phyloP scores from a whole-genome alignment of 768 basidiomycete genomes.

The Suillus hirtellus region DNA sequence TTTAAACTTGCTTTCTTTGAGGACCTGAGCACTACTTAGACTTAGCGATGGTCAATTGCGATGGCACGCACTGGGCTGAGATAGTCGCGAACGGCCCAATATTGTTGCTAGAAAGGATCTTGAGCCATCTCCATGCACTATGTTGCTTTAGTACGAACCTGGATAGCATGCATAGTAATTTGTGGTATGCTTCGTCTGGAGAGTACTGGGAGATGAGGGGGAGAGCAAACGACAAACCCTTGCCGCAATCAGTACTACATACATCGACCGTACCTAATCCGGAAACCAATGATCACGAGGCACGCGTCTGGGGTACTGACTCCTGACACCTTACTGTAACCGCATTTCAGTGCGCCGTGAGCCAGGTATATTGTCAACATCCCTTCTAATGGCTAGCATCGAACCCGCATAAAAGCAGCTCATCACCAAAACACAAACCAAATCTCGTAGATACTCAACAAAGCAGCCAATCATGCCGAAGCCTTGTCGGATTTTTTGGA shows the following conservation, averaged over 20 bases:
- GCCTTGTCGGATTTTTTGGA: constrained; percentile 22
- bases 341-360: neutral
- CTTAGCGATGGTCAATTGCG: constrained; percentile 17
- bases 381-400: neutral
- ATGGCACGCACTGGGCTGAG: constrained; percentile 73
- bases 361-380: constrained; percentile 6
- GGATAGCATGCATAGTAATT: constrained; percentile 48
- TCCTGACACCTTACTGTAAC: neutral
- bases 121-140: constrained; percentile 11
- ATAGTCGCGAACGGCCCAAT: constrained; percentile 93
- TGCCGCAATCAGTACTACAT: constrained; percentile 26
- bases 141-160: constrained; percentile 29
- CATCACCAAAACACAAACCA: neutral
- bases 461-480: constrained; percentile 5
- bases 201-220: constrained; percentile 15
- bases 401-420: neutral
- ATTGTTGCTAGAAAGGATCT: constrained; percentile 66
- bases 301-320: neutral
- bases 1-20: constrained; percentile 98
- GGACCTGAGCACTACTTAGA: constrained; percentile 59
- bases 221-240: constrained; percentile 21
- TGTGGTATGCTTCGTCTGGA: constrained; percentile 9
- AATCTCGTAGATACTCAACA: constrained; percentile 3
- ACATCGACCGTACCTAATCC: constrained; percentile 35
- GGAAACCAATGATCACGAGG: constrained; percentile 20